phyloP scores from a whole-genome alignment of 768 basidiomycete species.

The Xerocomus brunneocitrinus region DNA sequence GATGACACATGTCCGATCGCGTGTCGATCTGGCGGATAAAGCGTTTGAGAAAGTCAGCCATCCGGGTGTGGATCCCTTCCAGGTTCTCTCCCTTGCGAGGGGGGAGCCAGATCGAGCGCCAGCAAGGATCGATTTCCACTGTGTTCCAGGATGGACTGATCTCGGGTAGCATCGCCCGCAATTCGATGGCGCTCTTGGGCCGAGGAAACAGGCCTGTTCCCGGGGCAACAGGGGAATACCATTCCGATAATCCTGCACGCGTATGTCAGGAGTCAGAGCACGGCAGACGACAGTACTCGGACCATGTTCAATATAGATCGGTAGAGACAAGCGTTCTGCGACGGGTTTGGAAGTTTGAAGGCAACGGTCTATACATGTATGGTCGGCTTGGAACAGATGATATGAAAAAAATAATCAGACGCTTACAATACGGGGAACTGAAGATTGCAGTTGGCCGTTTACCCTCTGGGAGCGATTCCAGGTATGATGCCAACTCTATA shows the following conservation, averaged over 20 bases:
- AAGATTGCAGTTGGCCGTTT: conserved; percentile 74
- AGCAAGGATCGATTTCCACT: conserved; percentile 57
- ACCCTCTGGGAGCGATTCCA: conserved; percentile 57
- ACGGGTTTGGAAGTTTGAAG: conserved; percentile 72
- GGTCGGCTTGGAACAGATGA: background rate
- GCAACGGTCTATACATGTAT: conserved; percentile 62
- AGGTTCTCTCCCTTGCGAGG: conserved; percentile 72
- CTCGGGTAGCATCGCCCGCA: conserved; percentile 49
- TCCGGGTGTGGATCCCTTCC: conserved; percentile 56
- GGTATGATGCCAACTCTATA: conserved; percentile 61
- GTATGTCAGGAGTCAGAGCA: background rate
- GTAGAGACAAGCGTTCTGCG: conserved; percentile 56
- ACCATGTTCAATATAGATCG: conserved; percentile 81
- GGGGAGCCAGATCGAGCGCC: conserved; percentile 64
- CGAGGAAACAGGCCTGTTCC: conserved; percentile 75
- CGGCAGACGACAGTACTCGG: conserved; percentile 9
- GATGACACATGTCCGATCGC: conserved; percentile 36
- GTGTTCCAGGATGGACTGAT: conserved; percentile 64
- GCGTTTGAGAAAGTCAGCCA: conserved; percentile 44
- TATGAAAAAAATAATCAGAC: background rate
- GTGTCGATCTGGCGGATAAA: conserved; percentile 51
- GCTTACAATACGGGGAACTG: conserved; percentile 79
- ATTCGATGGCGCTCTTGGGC: conserved; percentile 50
- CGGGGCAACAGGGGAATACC: conserved; percentile 69
- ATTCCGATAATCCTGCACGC: conserved; percentile 60